These are phyloP conservation scores for Phyllosticta citribraziliensis DNA, from an alignment of 2,329 filamentous ascomycete genomes.

Conservation along the genomic window DNA sequence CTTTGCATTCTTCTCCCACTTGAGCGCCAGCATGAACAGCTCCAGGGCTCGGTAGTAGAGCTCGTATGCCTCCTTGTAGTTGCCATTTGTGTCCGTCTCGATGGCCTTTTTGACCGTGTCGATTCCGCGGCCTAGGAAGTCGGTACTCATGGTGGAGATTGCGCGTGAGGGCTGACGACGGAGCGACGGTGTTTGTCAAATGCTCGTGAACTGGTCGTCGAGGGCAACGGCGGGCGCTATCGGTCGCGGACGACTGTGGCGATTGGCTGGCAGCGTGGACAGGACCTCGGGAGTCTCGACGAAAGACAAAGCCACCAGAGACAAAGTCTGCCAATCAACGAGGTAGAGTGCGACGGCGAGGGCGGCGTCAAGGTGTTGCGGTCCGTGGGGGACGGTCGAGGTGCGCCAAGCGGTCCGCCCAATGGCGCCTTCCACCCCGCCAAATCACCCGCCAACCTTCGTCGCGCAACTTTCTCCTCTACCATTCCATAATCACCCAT, in stretches of 20 bases:
- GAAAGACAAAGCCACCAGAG: background rate
- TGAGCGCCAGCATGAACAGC: conserved; percentile 96
- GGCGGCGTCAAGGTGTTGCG: background rate
- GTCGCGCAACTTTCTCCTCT: background rate
- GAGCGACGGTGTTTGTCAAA: background rate
- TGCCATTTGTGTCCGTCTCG: conserved; percentile 85
- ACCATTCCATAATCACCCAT: background rate
- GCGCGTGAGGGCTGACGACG: background rate
- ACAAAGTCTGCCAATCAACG: background rate
- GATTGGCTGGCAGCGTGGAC: background rate
- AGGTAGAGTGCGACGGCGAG: background rate
- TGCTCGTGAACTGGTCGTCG: background rate
- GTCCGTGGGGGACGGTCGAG: background rate
- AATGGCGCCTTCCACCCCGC: background rate
- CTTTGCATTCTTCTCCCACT: conserved; percentile 98
- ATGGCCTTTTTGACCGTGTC: conserved; percentile 96
- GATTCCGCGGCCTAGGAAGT: conserved; percentile 94
- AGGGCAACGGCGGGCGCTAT: background rate
- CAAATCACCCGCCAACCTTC: background rate
- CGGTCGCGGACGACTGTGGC: background rate
- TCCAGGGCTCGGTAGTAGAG: conserved; percentile 93
- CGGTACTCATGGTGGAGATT: conserved; percentile 68
- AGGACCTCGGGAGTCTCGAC: background rate
- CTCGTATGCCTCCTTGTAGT: conserved; percentile 96
- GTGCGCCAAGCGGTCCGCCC: background rate